Evolutionary conservation across 768 basidiomycete genomes (phyloP).

Genomic region (Pleurotus citrinopileatus): DNA sequence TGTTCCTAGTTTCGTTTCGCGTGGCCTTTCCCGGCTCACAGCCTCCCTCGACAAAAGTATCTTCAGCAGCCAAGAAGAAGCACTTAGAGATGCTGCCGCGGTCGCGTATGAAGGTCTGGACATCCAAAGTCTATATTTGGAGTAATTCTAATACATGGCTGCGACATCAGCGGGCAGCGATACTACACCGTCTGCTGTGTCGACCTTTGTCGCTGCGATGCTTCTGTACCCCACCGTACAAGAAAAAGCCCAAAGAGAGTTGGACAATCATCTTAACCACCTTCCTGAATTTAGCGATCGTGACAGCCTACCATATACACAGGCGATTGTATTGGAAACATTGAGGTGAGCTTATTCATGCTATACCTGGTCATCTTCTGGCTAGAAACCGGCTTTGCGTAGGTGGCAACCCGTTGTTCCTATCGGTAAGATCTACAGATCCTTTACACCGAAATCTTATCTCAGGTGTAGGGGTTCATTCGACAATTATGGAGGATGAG

Average conservation of each 20-base stretch:
- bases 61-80: background rate
- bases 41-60: background rate
- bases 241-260: constrained; percentile 26
- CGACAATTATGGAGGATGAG: background rate
- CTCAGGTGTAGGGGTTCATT: background rate
- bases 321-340: constrained; percentile 30
- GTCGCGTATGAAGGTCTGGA: background rate
- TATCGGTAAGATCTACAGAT: background rate
- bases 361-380: background rate
- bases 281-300: constrained; percentile 32
- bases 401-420: background rate
- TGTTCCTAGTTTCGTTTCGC: background rate
- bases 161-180: constrained; percentile 36
- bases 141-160: background rate
- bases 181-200: constrained; percentile 33
- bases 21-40: background rate
- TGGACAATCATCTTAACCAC: constrained; percentile 25
- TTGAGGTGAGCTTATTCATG: background rate
- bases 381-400: too few relatives aligned
- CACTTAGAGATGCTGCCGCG: background rate
- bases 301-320: constrained; percentile 31
- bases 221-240: constrained; percentile 32
- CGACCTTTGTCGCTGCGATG: constrained; percentile 33
- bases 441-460: background rate
- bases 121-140: too few relatives aligned